A percentile compares a stretch with the other conserved stretches of the same genome.
Evolutionary conservation across 2,329 filamentous ascomycete species (phyloP).

Genomic region (Cadophora gregata): DNA sequence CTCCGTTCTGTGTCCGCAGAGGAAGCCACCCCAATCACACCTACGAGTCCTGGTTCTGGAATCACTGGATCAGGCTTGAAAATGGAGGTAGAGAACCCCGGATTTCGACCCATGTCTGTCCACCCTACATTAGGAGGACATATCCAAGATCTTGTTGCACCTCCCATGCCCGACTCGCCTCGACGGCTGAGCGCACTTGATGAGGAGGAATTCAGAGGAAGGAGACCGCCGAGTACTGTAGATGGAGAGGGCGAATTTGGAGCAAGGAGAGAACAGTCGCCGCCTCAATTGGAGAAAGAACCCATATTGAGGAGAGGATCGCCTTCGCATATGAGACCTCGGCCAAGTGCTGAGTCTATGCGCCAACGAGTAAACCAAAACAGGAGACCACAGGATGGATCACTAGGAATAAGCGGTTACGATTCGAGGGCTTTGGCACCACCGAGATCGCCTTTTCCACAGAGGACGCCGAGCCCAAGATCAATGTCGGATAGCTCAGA

Average conservation of each 20-base stretch:
- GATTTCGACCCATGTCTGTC: conserved; percentile 70
- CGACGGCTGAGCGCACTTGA: conserved; percentile 30
- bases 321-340: conserved; percentile 33
- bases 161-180: conserved; percentile 17
- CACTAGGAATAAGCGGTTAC: conserved; percentile 41
- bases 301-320: conserved; percentile 27
- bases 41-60: conserved; percentile 40
- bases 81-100: conserved; percentile 60
- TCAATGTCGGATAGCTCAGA: conserved; percentile 73
- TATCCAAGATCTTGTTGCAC: background rate
- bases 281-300: conserved; percentile 54
- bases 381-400: conserved; percentile 34
- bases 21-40: conserved; percentile 44
- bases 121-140: conserved; percentile 71
- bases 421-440: conserved; percentile 52
- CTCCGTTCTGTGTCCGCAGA: conserved; percentile 78
- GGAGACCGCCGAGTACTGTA: conserved; percentile 29
- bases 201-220: conserved; percentile 39
- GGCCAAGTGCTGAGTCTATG: conserved; percentile 41
- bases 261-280: conserved; percentile 63
- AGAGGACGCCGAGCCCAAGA: conserved; percentile 61
- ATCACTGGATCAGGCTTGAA: conserved; percentile 51
- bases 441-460: conserved; percentile 51
- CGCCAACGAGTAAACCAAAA: conserved; percentile 34
- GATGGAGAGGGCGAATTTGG: conserved; percentile 50